These are phyloP conservation scores for Fusarium staphyleae DNA, from an alignment of 2,329 filamentous ascomycete genomes.

Conservation along the genomic window DNA sequence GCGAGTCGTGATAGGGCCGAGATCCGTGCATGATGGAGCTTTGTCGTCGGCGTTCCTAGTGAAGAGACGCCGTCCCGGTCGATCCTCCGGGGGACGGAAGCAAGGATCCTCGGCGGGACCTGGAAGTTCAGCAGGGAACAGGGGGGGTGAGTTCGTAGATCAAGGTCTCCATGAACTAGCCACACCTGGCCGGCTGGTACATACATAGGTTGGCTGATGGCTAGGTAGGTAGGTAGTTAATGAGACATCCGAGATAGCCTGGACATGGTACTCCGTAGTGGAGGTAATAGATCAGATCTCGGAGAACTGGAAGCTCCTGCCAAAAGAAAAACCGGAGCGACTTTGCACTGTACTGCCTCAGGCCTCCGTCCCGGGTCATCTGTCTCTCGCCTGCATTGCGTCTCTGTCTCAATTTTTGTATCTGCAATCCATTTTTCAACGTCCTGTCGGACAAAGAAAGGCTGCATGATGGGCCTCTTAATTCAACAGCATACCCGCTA, in stretches of 20 bases:
- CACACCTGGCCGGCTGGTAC: constrained; percentile 4
- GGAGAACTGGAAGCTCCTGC: background rate
- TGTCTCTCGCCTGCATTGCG: background rate
- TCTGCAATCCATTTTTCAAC: constrained; percentile 8
- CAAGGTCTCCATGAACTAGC: constrained; percentile 1
- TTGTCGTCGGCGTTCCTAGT: constrained; percentile 8
- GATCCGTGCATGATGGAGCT: background rate
- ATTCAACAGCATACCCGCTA: constrained; percentile 20
- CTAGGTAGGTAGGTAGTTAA: constrained; percentile 2
- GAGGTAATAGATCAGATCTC: constrained; percentile 22
- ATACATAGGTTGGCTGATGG: too few species aligned
- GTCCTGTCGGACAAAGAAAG: constrained; percentile 4
- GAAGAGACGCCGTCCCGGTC: constrained; percentile 13
- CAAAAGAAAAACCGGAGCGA: background rate
- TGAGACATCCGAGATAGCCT: constrained; percentile 29
- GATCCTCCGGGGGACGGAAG: constrained; percentile 31
- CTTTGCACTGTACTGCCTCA: background rate
- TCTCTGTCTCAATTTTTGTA: background rate
- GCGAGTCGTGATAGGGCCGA: constrained; percentile 1
- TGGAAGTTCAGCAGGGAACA: constrained; percentile 21
- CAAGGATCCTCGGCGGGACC: constrained; percentile 29
- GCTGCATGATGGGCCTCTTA: constrained; percentile 1
- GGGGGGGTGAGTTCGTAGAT: constrained; percentile 12
- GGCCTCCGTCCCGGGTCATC: background rate
- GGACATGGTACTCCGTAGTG: background rate